Conservation (phyloP, 352 stramenopile species). For the Peronospora destructor region DNA sequence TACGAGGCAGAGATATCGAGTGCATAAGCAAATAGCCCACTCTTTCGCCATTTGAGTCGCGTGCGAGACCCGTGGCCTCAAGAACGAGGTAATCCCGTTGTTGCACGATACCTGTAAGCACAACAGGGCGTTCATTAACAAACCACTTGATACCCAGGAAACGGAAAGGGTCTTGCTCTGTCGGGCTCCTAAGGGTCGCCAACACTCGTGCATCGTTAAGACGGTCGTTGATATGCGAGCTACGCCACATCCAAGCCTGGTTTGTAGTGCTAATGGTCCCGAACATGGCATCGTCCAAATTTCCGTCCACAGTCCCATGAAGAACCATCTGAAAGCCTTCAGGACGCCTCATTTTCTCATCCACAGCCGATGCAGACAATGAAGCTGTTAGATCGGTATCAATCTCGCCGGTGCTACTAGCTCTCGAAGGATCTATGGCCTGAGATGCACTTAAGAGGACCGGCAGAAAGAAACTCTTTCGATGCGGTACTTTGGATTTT, state of each 20-base stretch:
- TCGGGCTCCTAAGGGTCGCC: conserved; percentile 30
- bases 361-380: neutral
- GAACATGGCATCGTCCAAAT: conserved; percentile 40
- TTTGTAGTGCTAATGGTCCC: conserved; percentile 36
- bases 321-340: conserved; percentile 34
- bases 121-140: conserved; percentile 34
- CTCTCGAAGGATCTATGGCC: conserved; percentile 3
- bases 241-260: conserved; percentile 35
- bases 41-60: conserved; percentile 29
- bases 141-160: conserved; percentile 57
- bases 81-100: conserved; percentile 44
- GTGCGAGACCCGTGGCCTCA: conserved; percentile 33
- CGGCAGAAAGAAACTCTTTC: neutral
- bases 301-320: conserved; percentile 33
- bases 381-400: neutral
- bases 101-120: conserved; percentile 36
- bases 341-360: conserved; percentile 19
- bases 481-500: neutral
- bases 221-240: conserved; percentile 40
- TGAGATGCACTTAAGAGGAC: neutral
- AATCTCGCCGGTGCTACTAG: neutral
- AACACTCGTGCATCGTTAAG: conserved; percentile 40
- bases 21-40: conserved; percentile 50
- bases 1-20: conserved; percentile 31
- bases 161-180: conserved; percentile 33